A percentile compares a stretch with the other conserved stretches of the same genome.
Evolutionary conservation across 805 yeast genomes (phyloP).

Genomic region (Starmerella gropengiesseri): DNA sequence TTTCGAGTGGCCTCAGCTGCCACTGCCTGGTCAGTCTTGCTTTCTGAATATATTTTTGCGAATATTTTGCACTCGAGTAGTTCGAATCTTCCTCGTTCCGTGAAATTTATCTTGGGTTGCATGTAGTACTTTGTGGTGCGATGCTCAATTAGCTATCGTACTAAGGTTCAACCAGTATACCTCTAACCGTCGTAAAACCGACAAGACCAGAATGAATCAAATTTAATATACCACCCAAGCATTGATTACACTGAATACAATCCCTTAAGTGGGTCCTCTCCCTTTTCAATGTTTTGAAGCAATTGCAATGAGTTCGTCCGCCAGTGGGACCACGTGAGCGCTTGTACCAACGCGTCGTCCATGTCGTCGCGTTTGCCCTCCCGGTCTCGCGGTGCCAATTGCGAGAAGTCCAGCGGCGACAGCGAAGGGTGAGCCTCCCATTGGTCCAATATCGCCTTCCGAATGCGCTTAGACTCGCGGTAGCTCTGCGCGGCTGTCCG

Average conservation of each 20-base stretch:
- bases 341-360: constrained; percentile 56
- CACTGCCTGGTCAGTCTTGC: too few relatives aligned
- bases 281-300: not conserved
- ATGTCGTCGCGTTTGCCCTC: constrained; percentile 50
- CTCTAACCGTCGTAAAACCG: too few relatives aligned
- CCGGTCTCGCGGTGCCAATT: not conserved
- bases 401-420: constrained; percentile 12
- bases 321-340: constrained; percentile 41
- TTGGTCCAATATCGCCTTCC: constrained; percentile 17
- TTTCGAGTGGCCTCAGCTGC: too few relatives aligned
- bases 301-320: constrained; percentile 25
- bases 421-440: constrained; percentile 19
- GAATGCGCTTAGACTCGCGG: constrained; percentile 22
- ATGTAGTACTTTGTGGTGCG: too few relatives aligned
- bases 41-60: too few relatives aligned
- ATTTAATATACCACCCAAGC: too few relatives aligned
- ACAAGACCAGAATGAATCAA: too few relatives aligned
- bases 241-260: not conserved
- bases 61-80: too few relatives aligned
- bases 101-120: too few relatives aligned
- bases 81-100: too few relatives aligned
- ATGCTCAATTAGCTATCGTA: too few relatives aligned
- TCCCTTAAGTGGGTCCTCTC: not conserved
- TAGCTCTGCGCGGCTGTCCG: constrained; percentile 16
- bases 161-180: too few relatives aligned